Base-by-base conservation (phyloP, 495 filamentous ascomycete species). In the Lentithecium fluviatile region DNA sequence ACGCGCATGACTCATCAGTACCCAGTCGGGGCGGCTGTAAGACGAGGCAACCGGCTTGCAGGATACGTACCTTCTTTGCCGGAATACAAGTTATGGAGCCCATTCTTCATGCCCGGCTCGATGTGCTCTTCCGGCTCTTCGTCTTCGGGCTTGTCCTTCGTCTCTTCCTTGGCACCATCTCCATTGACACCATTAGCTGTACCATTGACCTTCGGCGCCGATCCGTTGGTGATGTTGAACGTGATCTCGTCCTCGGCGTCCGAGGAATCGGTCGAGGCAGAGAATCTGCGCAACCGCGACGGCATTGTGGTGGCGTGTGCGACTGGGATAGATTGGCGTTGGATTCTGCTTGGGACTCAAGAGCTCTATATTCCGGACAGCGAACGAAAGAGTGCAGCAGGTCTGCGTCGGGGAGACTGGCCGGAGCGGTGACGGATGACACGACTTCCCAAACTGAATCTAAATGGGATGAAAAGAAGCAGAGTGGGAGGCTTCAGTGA, bases 31-130 rank as follows among this genome's bases (percentile, higher is more conserved):
- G n/a, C n/a, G n/a, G n/a, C n/a, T n/a, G n/a, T n/a, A n/a, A n/a
- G n/a, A n/a, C n/a, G n/a, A n/a, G n/a, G n/a, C n/a, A n/a, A n/a
- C n/a, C n/a, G n/a, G n/a, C n/a, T n/a, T n/a, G n/a, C n/a, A n/a
- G n/a, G n/a, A n/a, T n/a, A 32, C 29, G 29, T 32, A 32, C 29
- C 29, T 50, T 76, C 74, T 52, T 73, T 74, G 56, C 74, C 74
- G 13, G 62, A 68, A 60, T 67, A 67, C 3, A 67, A 45, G 23
- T 63, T 42, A 43, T 67, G 58, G 13, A 63, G 24, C 3, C 64
- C 64, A 37, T 29, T 56, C 51, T 67, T 58, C 64, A 67, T 67
- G n/a, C 64, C 64, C 17, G 60, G 48, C 25, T 67, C 60, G 20
- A 56, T 24, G 8, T 51, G 15, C 38, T 66, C 58, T 24, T 40